Evolutionary conservation across 352 stramenopile genomes (phyloP).

Genomic region (Pythium vanterpoolii): DNA sequence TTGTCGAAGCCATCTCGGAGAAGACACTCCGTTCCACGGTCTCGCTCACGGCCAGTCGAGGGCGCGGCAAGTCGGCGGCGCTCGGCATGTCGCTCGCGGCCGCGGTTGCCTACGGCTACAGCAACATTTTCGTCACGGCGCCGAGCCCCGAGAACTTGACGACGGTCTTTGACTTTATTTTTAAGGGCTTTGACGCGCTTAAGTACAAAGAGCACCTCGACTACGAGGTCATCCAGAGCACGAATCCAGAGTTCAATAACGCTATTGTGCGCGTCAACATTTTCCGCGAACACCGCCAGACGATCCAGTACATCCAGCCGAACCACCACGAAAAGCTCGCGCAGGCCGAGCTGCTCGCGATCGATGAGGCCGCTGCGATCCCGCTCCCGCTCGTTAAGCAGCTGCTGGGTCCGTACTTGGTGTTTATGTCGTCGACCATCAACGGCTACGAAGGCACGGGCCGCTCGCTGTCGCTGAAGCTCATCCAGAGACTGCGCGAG

Average conservation of each 20-base stretch:
- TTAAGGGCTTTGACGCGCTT: conserved; percentile 92
- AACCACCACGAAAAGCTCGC: conserved; percentile 95
- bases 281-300: conserved; percentile 96
- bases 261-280: conserved; percentile 96
- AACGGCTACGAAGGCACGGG: conserved; percentile 99
- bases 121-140: conserved; percentile 97
- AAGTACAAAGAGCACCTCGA: conserved; percentile 98
- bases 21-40: conserved; percentile 94
- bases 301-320: conserved; percentile 96
- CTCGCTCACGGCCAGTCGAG: conserved; percentile 91
- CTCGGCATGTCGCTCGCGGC: conserved; percentile 91
- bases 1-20: conserved; percentile 97
- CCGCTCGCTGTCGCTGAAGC: conserved; percentile 97
- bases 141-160: conserved; percentile 98
- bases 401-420: conserved; percentile 95
- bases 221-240: conserved; percentile 93
- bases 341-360: conserved; percentile 96
- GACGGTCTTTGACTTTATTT: conserved; percentile 98
- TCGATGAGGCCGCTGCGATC: conserved; percentile 99
- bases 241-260: conserved; percentile 81
- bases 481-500: conserved; percentile 97
- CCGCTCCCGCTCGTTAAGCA: conserved; percentile 97
- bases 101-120: conserved; percentile 90
- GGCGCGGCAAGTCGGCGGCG: conserved; percentile 96
- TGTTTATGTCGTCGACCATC: conserved; percentile 99